Conservation (phyloP, 1,284 basidiomycete species). For the Ceratobasidium sp. region DNA sequence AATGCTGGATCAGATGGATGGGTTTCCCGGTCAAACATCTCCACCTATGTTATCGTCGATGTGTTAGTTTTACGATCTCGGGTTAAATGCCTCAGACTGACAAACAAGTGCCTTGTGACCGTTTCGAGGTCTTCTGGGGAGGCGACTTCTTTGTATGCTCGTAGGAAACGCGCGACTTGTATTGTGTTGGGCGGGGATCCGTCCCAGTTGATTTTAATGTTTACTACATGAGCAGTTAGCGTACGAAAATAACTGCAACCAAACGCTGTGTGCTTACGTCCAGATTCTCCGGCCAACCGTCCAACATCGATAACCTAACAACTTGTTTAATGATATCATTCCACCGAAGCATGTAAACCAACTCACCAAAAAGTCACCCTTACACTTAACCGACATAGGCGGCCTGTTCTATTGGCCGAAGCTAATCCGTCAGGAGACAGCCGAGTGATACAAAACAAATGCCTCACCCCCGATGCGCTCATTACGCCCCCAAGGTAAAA, state of each 20-base stretch:
- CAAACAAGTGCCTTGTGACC: conserved; percentile 27
- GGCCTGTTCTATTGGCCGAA: conserved; percentile 27
- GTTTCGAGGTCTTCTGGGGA: conserved; percentile 25
- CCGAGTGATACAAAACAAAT: neutral
- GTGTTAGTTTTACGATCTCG: neutral
- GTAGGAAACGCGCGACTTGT: conserved; percentile 30
- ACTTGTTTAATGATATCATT: conserved; percentile 1
- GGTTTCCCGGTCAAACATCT: conserved; percentile 26
- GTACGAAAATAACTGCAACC: neutral
- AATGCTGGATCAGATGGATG: conserved; percentile 18
- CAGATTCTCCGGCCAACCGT: conserved; percentile 25
- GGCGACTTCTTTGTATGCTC: conserved; percentile 27
- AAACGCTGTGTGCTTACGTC: conserved; percentile 9
- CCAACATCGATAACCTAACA: conserved; percentile 17
- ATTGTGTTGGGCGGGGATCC: conserved; percentile 22
- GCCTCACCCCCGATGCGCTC: conserved; percentile 24
- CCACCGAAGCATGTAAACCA: neutral
- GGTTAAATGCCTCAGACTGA: neutral
- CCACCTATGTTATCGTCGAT: neutral
- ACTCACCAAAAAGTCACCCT: conserved; percentile 28
- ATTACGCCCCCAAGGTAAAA: conserved; percentile 32
- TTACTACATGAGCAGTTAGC: conserved; percentile 11
- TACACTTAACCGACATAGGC: conserved; percentile 36
- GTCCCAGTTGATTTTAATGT: conserved; percentile 23
- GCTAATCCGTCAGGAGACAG: neutral